These are phyloP conservation scores for Cetradonia linearis DNA, from an alignment of 495 filamentous ascomycete genomes.

Conservation along the genomic window DNA sequence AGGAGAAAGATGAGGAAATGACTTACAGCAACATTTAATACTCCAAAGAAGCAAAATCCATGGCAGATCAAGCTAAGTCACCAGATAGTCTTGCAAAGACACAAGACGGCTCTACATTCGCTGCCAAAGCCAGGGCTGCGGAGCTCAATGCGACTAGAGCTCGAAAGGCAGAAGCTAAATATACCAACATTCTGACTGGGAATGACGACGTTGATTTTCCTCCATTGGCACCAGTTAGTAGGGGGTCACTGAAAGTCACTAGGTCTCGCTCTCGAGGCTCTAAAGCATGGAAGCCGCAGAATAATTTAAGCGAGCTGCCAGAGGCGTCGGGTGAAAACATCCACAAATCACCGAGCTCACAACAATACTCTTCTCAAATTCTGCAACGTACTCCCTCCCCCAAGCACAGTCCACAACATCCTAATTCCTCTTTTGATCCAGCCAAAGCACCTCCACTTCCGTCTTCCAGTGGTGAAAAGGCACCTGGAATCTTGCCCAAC, in stretches of 20 bases:
- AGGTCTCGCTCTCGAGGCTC: neutral
- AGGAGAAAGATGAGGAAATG: neutral
- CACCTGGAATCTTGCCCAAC: neutral
- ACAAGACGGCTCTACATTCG: neutral
- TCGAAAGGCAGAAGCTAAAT: neutral
- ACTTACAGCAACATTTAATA: neutral
- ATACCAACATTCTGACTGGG: neutral
- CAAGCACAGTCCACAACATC: neutral
- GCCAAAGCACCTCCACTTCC: neutral
- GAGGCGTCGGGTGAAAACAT: neutral
- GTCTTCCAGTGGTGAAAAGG: neutral
- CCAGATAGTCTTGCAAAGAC: neutral
- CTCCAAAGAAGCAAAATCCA: neutral
- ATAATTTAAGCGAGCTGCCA: conserved; percentile 9
- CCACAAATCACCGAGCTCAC: neutral
- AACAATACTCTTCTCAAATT: neutral
- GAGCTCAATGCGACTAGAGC: conserved; percentile 6
- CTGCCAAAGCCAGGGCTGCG: conserved; percentile 7
- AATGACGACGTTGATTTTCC: neutral
- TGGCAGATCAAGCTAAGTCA: neutral
- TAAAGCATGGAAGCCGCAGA: neutral
- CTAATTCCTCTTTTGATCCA: neutral
- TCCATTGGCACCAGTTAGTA: neutral
- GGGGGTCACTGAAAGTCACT: neutral
- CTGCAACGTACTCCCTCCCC: neutral